Percentiles rank a stretch among this genome's conserved stretches.
Evolutionary conservation across 1,139 yeast species (phyloP).

Genomic region (Saccharomyces hybrid): DNA sequence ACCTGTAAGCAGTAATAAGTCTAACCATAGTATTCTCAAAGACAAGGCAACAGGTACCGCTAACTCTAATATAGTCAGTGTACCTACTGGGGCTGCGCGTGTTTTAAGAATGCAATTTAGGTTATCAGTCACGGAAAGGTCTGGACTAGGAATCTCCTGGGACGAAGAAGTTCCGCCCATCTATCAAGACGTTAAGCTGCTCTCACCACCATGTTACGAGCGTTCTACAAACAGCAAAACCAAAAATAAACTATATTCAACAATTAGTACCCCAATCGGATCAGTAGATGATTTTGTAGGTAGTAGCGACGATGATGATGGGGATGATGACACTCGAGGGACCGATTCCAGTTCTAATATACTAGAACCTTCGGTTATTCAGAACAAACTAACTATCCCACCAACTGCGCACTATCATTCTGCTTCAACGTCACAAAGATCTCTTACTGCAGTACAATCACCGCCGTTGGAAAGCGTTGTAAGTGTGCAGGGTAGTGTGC

Average conservation of each 20-base stretch:
- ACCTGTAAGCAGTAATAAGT: conserved; percentile 7
- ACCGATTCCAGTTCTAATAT: neutral
- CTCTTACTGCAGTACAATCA: conserved; percentile 20
- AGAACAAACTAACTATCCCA: conserved; percentile 6
- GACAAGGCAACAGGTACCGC: conserved; percentile 4
- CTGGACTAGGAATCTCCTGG: conserved; percentile 97
- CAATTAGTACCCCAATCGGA: conserved; percentile 6
- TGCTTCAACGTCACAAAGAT: conserved; percentile 9
- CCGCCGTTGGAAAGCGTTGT: conserved; percentile 23
- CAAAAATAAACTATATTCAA: conserved; percentile 5
- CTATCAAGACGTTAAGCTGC: conserved; percentile 71
- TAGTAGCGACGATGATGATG: neutral
- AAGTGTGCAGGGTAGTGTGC: conserved; percentile 31
- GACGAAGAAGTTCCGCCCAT: conserved; percentile 98
- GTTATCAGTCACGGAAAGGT: conserved; percentile 69
- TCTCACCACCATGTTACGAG: conserved; percentile 67
- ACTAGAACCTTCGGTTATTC: neutral
- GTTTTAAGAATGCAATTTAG: conserved; percentile 92
- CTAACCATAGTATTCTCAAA: conserved; percentile 8
- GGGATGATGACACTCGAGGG: neutral
- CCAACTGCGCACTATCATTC: conserved; percentile 16
- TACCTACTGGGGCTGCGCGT: conserved; percentile 91
- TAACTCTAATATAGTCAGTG: conserved; percentile 40
- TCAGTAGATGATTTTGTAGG: conserved; percentile 9
- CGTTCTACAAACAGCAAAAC: conserved; percentile 5